A percentile compares a stretch with the other conserved stretches of the same genome.
Evolutionary conservation across 306 rosid species (phyloP).

Genomic region (Prosopis cineraria): DNA sequence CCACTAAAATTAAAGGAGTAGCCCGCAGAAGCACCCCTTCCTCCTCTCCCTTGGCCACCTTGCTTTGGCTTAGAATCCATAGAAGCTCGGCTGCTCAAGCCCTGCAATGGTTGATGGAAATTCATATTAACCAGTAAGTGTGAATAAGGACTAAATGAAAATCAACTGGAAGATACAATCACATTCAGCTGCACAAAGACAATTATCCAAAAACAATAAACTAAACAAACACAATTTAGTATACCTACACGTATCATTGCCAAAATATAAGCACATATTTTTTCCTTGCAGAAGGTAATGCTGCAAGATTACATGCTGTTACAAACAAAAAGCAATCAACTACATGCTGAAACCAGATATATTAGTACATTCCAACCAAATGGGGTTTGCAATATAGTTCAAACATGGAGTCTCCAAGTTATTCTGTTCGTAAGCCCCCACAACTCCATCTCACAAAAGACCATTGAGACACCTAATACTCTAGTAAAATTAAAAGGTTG

Average conservation of each 20-base stretch:
- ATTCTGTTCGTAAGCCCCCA: conserved; percentile 18
- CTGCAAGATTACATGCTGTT: background rate
- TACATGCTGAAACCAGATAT: background rate
- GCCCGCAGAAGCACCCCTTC: conserved; percentile 66
- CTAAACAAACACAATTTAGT: background rate
- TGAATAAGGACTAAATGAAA: background rate
- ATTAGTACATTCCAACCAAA: conserved; percentile 4
- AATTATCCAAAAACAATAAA: background rate
- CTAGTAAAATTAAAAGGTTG: conserved; percentile 6
- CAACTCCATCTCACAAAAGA: conserved; percentile 9
- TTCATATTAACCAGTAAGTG: background rate
- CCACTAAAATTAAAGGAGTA: conserved; percentile 49
- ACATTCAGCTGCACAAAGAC: conserved; percentile 9
- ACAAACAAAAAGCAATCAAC: background rate
- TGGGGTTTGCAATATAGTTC: background rate
- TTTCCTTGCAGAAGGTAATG: background rate
- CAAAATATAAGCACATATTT: no score
- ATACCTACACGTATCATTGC: background rate
- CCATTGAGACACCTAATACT: background rate
- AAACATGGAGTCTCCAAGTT: conserved; percentile 26
- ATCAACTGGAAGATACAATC: conserved; percentile 13
- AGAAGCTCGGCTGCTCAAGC: conserved; percentile 39
- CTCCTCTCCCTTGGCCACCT: conserved; percentile 56
- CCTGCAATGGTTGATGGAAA: conserved; percentile 48
- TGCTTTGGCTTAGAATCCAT: conserved; percentile 54